Conservation (phyloP, 768 basidiomycete species). For the Termitomyces sp. region DNA sequence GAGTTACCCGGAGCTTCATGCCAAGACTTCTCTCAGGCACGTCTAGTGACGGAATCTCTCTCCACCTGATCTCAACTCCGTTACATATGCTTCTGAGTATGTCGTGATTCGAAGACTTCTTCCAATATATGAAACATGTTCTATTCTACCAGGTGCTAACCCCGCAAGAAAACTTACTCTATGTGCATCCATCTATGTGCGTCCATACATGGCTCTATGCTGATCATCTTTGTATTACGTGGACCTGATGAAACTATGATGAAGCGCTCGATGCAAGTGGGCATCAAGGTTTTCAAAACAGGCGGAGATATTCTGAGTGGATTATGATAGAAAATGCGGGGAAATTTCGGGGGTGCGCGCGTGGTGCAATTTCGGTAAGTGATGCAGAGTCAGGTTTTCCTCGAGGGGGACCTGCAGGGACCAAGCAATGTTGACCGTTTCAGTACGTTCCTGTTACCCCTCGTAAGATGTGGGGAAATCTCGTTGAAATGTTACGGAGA, state of each 20-base stretch:
- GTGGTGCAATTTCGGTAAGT: slow-evolving; percentile 10
- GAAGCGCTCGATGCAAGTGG: no score
- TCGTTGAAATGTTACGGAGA: slow-evolving; percentile 22
- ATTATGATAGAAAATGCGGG: slow-evolving; percentile 8
- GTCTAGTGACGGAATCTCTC: neutral
- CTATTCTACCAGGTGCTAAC: neutral
- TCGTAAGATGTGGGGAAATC: slow-evolving; percentile 20
- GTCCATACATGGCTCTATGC: neutral
- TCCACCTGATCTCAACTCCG: neutral
- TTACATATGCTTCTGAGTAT: no score
- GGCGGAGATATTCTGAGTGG: neutral
- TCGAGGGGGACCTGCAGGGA: neutral
- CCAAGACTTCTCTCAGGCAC: neutral
- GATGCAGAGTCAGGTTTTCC: neutral
- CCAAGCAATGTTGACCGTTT: neutral
- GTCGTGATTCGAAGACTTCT: neutral
- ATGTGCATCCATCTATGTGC: neutral
- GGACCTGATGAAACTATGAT: neutral
- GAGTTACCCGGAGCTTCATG: neutral
- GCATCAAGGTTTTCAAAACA: no score
- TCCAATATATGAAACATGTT: neutral
- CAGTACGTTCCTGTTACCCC: slow-evolving; percentile 2
- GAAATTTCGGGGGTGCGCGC: slow-evolving; percentile 11
- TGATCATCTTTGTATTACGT: neutral
- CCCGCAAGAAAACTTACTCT: neutral